Evolutionary conservation across 257 asterid genomes (phyloP).

Genomic region (Capsicum baccatum): DNA sequence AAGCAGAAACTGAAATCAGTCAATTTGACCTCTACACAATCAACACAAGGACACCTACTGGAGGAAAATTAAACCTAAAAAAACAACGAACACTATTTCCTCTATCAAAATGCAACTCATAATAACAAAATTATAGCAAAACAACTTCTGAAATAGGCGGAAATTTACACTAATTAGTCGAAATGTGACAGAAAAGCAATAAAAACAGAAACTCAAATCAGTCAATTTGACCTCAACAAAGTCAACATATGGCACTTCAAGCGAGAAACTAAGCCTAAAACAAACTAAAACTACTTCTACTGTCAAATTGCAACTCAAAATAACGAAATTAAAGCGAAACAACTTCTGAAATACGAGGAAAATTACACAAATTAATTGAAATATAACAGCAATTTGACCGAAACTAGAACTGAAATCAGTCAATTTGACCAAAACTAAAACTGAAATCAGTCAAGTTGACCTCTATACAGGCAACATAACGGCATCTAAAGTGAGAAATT

Average conservation of each 20-base stretch:
- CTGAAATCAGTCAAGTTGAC: not conserved
- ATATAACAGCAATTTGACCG: not conserved
- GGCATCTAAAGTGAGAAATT: not conserved
- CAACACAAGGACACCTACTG: not conserved
- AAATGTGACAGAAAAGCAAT: not conserved
- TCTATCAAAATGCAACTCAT: not conserved
- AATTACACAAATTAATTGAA: no score
- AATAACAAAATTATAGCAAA: not conserved
- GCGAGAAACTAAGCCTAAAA: not conserved
- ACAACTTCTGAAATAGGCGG: not conserved
- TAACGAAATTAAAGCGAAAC: not conserved
- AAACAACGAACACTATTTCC: not conserved
- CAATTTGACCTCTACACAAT: not conserved
- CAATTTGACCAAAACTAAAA: not conserved
- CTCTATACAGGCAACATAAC: not conserved
- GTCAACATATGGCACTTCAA: slow-evolving; percentile 7
- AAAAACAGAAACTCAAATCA: no score
- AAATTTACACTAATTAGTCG: not conserved
- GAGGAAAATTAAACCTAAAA: not conserved
- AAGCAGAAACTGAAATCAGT: not conserved
- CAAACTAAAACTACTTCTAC: not conserved
- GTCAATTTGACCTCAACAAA: no score
- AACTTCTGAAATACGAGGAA: no score
- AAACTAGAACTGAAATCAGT: not conserved
- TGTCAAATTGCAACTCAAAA: not conserved